phyloP scores from a whole-genome alignment of 75 land plant species.

The Pseudotsuga menziesii region DNA sequence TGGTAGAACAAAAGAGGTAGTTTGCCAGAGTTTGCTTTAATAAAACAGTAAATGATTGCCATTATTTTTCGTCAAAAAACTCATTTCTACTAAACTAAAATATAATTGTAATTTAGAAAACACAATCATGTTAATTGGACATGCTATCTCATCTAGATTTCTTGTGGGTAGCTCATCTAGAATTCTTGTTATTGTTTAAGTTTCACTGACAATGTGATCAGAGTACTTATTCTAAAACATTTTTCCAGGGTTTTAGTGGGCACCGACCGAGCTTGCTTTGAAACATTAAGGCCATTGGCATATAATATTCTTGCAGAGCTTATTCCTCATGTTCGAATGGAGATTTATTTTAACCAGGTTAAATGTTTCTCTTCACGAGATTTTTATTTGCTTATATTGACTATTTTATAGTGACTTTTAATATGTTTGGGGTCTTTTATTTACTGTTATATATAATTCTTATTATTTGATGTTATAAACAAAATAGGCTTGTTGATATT shows the following conservation, averaged over 20 bases:
- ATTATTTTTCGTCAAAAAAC: neutral
- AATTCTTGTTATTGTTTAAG: neutral
- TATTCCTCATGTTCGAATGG: slow-evolving; percentile 86
- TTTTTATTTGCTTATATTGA: neutral
- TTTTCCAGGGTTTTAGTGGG: slow-evolving; percentile 83
- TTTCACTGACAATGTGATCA: neutral
- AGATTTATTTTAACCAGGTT: slow-evolving; percentile 87
- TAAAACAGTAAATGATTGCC: neutral
- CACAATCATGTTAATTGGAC: no score
- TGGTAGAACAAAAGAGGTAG: no score
- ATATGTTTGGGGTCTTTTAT: no score
- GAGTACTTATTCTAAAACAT: neutral
- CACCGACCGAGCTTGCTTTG: slow-evolving; percentile 91
- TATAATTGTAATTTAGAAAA: neutral
- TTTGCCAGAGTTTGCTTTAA: no score
- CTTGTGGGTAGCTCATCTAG: neutral
- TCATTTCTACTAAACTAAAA: neutral
- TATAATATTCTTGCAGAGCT: slow-evolving; percentile 95
- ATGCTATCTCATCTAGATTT: no score
- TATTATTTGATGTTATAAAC: no score
- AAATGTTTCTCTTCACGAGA: neutral
- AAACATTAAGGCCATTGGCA: slow-evolving; percentile 90
- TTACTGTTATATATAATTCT: no score
- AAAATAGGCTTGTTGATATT: no score
- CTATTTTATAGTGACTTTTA: no score